Base-by-base conservation (phyloP, 1,284 basidiomycete genomes). In the Meira nashicola region DNA sequence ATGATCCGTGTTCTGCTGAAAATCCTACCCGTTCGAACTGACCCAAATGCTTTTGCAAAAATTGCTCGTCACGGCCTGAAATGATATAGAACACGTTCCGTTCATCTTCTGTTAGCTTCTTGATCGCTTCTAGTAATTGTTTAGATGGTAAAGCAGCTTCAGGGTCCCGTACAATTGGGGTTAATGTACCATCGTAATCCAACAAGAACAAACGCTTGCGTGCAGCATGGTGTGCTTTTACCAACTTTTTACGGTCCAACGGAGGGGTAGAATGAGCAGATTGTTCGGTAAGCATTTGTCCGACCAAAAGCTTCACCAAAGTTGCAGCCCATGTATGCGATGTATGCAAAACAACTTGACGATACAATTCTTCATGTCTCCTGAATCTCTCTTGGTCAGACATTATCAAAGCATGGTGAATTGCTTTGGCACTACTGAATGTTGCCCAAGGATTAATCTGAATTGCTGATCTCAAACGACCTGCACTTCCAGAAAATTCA, bases 401-500 rank as follows among this genome's bases (percentile, higher is more conserved):
- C 89, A 98, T 95, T 15, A 84, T 80, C 43, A 98, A 84, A 41
- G 91, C 92, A 58, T 85, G 83, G 81, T 98, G 86, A 81, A 98
- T 97, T 3, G 92, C 92, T n/a, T 88, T 86, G 6, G 94, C 92
- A 15, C 96, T 91, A 58, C 90, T 90, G 84, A 91, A 68, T 49
- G 68, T 71, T 62, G 90, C 89, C 90, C 91, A 93, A 0, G 91
- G 91, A 57, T 78, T 78, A 48, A 81, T 76, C 66, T 89, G 85
- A 48, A 92, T 82, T 10, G 91, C 89, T 46, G 89, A 85, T 46
- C 83, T 83, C 88, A 94, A 90, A 63, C 88, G 86, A 70, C 88
- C 87, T 53, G 88, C 89, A 65, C 95, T 96, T 23, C 95, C 94
- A 86, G 96, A 97, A 78, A 98, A 98, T 80, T 98, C 94, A 74